phyloP scores from a whole-genome alignment of 805 yeast species.

The Blastobotrys peoriensis region DNA sequence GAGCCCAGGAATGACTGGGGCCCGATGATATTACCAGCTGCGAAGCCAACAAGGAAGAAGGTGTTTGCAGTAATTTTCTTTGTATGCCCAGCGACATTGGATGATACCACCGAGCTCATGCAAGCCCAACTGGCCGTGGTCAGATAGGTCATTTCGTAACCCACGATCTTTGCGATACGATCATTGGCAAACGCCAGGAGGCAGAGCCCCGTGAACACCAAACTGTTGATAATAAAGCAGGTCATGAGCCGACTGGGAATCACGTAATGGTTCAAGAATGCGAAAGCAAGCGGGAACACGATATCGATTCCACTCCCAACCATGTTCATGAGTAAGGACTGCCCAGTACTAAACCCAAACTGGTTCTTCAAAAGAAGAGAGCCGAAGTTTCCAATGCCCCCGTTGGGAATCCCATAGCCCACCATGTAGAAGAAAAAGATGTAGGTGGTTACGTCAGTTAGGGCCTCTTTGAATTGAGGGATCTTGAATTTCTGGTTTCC shows the following conservation, averaged over 20 bases:
- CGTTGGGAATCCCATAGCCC: conserved; percentile 42
- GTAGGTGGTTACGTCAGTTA: conserved; percentile 46
- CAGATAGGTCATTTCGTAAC: too few relatives aligned
- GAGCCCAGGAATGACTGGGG: too few relatives aligned
- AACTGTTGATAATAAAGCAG: conserved; percentile 44
- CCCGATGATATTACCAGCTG: conserved; percentile 63
- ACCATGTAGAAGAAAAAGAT: conserved; percentile 36
- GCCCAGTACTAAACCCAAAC: conserved; percentile 21
- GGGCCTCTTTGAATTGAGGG: conserved; percentile 46
- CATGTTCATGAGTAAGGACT: conserved; percentile 30
- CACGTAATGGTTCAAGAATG: too few relatives aligned
- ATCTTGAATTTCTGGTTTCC: conserved; percentile 49
- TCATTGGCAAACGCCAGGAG: too few relatives aligned
- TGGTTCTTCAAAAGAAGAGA: conserved; percentile 36
- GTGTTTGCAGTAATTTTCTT: conserved; percentile 59
- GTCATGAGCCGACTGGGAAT: conserved; percentile 28
- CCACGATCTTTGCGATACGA: too few relatives aligned
- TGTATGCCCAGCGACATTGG: conserved; percentile 67
- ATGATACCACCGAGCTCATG: conserved; percentile 29
- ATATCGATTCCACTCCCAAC: conserved; percentile 32
- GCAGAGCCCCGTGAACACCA: conserved; percentile 8
- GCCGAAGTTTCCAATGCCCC: conserved; percentile 46
- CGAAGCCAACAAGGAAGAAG: conserved; percentile 54
- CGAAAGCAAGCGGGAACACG: too few relatives aligned
- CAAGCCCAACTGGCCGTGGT: too few relatives aligned